Conservation (phyloP, 345 rosid species). For the Streptanthus diversifolius region DNA sequence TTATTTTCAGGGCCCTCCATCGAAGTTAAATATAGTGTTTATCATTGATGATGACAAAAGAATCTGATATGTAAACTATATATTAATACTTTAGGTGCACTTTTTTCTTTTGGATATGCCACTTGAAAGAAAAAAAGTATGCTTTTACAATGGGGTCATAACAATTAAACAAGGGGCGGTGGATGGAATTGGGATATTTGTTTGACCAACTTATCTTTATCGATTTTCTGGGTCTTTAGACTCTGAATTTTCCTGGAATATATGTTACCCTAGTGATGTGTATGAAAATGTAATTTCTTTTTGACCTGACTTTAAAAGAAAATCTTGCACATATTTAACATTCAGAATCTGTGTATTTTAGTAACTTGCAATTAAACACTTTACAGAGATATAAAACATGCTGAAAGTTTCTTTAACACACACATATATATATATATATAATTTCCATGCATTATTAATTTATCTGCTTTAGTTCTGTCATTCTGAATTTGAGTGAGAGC, state of each 20-base stretch:
- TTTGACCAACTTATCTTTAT: not conserved
- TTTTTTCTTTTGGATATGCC: not conserved
- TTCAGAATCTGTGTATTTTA: not conserved
- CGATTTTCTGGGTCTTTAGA: not conserved
- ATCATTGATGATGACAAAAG: not conserved
- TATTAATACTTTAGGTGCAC: not conserved
- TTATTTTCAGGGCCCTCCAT: not conserved
- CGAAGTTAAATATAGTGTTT: not conserved
- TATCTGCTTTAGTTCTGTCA: not conserved
- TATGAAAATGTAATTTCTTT: not conserved
- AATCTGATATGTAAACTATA: not conserved
- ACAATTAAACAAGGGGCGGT: not conserved
- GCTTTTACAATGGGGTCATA: not conserved
- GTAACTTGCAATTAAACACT: not conserved
- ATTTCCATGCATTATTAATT: not conserved
- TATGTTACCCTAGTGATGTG: not conserved
- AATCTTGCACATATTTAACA: not conserved
- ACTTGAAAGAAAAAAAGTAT: not conserved
- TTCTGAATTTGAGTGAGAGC: not conserved
- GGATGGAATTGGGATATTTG: not conserved
- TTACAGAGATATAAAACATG: not conserved
- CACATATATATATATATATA: not conserved
- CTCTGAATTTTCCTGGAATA: slow-evolving; percentile 4
- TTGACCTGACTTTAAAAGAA: not conserved
- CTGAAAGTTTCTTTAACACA: not conserved